Percentiles rank a stretch among this genome's conserved stretches.
Evolutionary conservation across 805 yeast species (phyloP).

Genomic region (Candida vaughaniae): DNA sequence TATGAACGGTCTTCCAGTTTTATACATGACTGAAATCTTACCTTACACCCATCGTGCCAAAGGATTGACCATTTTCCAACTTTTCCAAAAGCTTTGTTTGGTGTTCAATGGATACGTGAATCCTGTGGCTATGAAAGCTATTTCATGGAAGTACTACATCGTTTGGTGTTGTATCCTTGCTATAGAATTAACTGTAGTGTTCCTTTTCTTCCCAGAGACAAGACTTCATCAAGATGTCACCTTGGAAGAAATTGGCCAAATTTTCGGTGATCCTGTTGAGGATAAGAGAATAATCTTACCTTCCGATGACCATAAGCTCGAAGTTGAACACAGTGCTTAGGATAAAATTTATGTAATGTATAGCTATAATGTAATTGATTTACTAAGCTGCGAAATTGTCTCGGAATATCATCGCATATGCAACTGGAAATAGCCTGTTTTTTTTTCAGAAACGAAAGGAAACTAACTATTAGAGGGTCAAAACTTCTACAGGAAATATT

Average conservation of each 20-base stretch:
- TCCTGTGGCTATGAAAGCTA: slow-evolving; percentile 31
- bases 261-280: slow-evolving; percentile 46
- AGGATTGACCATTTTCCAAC: slow-evolving; percentile 26
- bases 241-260: slow-evolving; percentile 42
- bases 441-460: too few relatives aligned
- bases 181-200: slow-evolving; percentile 25
- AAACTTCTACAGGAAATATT: too few relatives aligned
- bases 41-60: slow-evolving; percentile 34
- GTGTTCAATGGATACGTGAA: slow-evolving; percentile 19
- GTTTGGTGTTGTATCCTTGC: slow-evolving; percentile 23
- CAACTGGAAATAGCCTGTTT: too few relatives aligned
- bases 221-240: slow-evolving; percentile 41
- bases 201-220: slow-evolving; percentile 42
- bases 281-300: too few relatives aligned
- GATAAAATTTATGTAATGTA: too few relatives aligned
- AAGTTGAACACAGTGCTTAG: slow-evolving; percentile 8
- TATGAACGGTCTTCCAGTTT: slow-evolving; percentile 27
- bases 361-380: too few relatives aligned
- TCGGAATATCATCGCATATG: too few relatives aligned
- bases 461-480: too few relatives aligned
- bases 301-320: background rate
- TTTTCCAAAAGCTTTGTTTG: slow-evolving; percentile 14
- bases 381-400: too few relatives aligned
- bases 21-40: slow-evolving; percentile 31
- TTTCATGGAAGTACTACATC: slow-evolving; percentile 35